A percentile compares a stretch with the other conserved stretches of the same genome.
These are phyloP conservation scores for Aspergillus costaricaensis DNA, from an alignment of 2,329 filamentous ascomycete species.

Conservation along the genomic window DNA sequence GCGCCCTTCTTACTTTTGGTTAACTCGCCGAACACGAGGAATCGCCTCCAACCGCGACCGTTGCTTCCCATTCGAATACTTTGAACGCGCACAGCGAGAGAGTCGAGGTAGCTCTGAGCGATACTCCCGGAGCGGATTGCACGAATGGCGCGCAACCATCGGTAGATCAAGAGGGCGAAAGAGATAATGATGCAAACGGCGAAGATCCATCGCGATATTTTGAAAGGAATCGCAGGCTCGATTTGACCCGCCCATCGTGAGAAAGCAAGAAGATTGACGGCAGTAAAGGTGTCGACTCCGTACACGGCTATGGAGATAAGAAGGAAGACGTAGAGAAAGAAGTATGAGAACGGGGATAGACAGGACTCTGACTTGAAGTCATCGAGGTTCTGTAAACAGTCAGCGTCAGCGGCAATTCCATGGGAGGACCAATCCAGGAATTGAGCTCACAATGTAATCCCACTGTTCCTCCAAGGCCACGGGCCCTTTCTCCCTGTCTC, in stretches of 20 bases:
- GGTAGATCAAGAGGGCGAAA: conserved; percentile 76
- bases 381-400: conserved; percentile 50
- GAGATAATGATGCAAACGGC: conserved; percentile 88
- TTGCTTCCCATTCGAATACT: conserved; percentile 70
- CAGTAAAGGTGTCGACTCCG: conserved; percentile 87
- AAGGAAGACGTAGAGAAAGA: conserved; percentile 79
- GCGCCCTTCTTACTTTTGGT: conserved; percentile 89
- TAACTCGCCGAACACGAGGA: conserved; percentile 87
- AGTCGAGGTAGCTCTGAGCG: conserved; percentile 88
- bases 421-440: neutral
- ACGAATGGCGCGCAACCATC: conserved; percentile 75
- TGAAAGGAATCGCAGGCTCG: conserved; percentile 72
- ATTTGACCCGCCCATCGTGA: conserved; percentile 86
- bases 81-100: conserved; percentile 79
- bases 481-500: conserved; percentile 62
- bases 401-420: conserved; percentile 5
- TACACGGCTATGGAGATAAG: conserved; percentile 81
- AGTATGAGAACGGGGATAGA: conserved; percentile 76
- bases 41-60: conserved; percentile 81
- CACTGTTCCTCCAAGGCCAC: conserved; percentile 85
- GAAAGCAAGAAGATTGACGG: conserved; percentile 85
- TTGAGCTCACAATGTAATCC: conserved; percentile 76
- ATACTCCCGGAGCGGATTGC: conserved; percentile 85
- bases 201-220: conserved; percentile 92
- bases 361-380: conserved; percentile 87